phyloP scores from a whole-genome alignment of 805 yeast genomes.

The Cephaloascus albidus region DNA sequence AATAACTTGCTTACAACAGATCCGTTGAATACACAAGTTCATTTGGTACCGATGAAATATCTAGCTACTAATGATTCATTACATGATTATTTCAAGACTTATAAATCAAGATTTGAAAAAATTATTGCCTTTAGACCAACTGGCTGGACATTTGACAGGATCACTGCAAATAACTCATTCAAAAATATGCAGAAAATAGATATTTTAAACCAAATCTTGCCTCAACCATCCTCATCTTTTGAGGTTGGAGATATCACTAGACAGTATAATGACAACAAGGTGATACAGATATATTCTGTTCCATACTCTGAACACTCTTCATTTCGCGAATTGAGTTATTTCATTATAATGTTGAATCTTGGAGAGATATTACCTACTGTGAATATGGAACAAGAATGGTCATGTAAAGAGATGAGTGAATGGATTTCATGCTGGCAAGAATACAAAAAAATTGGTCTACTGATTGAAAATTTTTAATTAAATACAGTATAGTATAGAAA shows the following conservation, averaged over 20 bases:
- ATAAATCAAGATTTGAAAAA: slow-evolving; percentile 38
- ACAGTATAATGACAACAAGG: slow-evolving; percentile 19
- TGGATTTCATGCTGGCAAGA: slow-evolving; percentile 25
- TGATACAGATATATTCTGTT: slow-evolving; percentile 44
- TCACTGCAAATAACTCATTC: background rate
- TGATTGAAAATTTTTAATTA: slow-evolving; percentile 7
- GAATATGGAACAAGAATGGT: slow-evolving; percentile 21
- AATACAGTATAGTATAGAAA: too few relatives aligned
- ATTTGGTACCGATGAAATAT: slow-evolving; percentile 63
- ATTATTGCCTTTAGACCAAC: slow-evolving; percentile 79
- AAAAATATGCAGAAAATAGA: background rate
- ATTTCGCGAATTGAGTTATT: slow-evolving; percentile 65
- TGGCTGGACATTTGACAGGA: slow-evolving; percentile 68
- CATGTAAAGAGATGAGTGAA: slow-evolving; percentile 14
- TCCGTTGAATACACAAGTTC: slow-evolving; percentile 47
- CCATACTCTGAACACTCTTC: slow-evolving; percentile 97
- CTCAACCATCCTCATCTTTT: slow-evolving; percentile 11
- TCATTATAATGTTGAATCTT: slow-evolving; percentile 45
- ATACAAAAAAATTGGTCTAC: slow-evolving; percentile 5
- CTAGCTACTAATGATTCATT: slow-evolving; percentile 35
- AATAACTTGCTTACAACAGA: slow-evolving; percentile 30
- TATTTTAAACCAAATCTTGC: slow-evolving; percentile 8
- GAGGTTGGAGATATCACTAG: slow-evolving; percentile 12
- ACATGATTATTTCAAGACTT: slow-evolving; percentile 38
- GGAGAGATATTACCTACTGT: slow-evolving; percentile 74